Evolutionary conservation across 108 stramenopile species (phyloP).

Genomic region (Pseudonitzschia multistriata): DNA sequence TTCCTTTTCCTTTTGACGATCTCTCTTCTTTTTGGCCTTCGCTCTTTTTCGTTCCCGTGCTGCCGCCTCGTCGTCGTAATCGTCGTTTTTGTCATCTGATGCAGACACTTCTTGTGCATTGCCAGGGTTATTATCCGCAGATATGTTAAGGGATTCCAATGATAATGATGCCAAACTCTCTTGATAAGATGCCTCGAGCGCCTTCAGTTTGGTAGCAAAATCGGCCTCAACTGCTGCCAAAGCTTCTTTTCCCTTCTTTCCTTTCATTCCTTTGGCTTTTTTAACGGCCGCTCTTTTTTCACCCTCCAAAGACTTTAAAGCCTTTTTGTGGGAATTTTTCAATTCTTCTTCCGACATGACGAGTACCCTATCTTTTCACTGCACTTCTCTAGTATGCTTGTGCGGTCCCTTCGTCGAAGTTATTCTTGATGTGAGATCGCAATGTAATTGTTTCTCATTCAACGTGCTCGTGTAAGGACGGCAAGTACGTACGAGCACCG

Average conservation of each 20-base stretch:
- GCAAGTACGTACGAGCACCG: no score
- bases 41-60: slow-evolving; percentile 47
- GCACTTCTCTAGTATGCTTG: no score
- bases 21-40: slow-evolving; percentile 57
- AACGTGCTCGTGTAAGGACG: no score
- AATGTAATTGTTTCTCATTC: no score
- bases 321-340: slow-evolving; percentile 65
- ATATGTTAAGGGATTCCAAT: slow-evolving; percentile 4
- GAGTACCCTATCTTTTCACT: no score
- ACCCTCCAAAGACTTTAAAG: slow-evolving; percentile 76
- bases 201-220: slow-evolving; percentile 21
- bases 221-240: slow-evolving; percentile 39
- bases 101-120: slow-evolving; percentile 1
- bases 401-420: no score
- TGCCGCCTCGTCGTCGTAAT: slow-evolving; percentile 20
- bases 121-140: neutral
- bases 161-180: neutral
- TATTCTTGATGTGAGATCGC: no score
- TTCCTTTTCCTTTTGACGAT: slow-evolving; percentile 63
- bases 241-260: slow-evolving; percentile 78
- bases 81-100: slow-evolving; percentile 11
- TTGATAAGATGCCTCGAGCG: slow-evolving; percentile 13
- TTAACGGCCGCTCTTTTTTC: slow-evolving; percentile 78
- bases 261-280: slow-evolving; percentile 69
- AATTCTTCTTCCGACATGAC: slow-evolving; percentile 39